Conservation (phyloP, 495 filamentous ascomycete genomes). For the Evansstolkia leycettana region DNA sequence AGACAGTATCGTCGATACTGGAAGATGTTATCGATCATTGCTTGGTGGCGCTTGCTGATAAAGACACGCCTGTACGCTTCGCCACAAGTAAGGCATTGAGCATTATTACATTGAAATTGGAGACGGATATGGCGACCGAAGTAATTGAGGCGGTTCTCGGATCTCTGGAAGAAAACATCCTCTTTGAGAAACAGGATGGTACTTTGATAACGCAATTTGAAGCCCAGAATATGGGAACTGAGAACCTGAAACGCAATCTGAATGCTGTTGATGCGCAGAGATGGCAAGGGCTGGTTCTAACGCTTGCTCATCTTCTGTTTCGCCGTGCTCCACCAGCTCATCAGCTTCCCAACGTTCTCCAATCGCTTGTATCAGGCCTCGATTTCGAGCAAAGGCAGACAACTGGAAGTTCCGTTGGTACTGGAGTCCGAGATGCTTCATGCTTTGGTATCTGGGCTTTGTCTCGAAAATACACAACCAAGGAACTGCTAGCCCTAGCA, state of each 20-base stretch:
- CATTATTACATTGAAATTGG: constrained; percentile 66
- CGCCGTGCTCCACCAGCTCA: constrained; percentile 56
- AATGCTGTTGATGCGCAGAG: constrained; percentile 62
- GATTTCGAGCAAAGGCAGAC: constrained; percentile 75
- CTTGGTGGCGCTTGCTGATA: constrained; percentile 59
- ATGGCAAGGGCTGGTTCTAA: constrained; percentile 89
- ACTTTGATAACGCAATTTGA: constrained; percentile 23
- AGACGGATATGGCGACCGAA: constrained; percentile 66
- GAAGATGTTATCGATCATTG: constrained; percentile 57
- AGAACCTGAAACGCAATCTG: constrained; percentile 43
- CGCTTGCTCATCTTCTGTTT: constrained; percentile 74
- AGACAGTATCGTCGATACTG: constrained; percentile 32
- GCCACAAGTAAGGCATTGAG: constrained; percentile 89
- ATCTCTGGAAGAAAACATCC: constrained; percentile 61
- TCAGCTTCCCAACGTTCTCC: constrained; percentile 56
- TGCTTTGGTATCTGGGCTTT: constrained; percentile 93
- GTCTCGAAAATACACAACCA: constrained; percentile 73
- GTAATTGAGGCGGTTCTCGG: constrained; percentile 77
- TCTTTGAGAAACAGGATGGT: constrained; percentile 42
- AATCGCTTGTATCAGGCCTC: constrained; percentile 58
- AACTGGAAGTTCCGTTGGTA: constrained; percentile 71
- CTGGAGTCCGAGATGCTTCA: constrained; percentile 91
- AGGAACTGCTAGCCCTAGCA: constrained; percentile 56
- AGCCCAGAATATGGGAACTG: constrained; percentile 17
- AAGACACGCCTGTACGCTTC: constrained; percentile 79